Base-by-base conservation (phyloP, 345 rosid species). In the Geranium brycei region DNA sequence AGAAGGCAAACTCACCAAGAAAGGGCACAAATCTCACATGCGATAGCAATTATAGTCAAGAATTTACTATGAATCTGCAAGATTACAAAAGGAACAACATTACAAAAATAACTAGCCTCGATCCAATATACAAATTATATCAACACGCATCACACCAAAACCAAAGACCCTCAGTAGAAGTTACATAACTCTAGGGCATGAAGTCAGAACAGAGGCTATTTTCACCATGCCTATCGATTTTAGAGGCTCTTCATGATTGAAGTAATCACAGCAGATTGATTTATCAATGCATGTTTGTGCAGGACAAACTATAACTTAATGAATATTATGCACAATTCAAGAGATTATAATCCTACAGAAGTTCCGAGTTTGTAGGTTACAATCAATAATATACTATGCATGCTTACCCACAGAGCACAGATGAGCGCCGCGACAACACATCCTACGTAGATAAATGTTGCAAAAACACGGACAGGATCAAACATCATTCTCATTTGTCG, bases 401-500 rank as follows among this genome's bases (percentile, higher is more conserved):
- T 75, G 72, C 82, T 65, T 80, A 93, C 99, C 95, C 62, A 79
- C 59, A 93, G 90, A 70, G 96, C 99, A 31, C 82, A 93, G 57
- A 93, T 72, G 74, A 93, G 95, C 57, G 97, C 79, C 28, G 88
- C 18, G 61, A 83, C 71, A 4, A 90, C 95, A 64, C 76, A 86
- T 69, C 96, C 97, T 32, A 78, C 62, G 76, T 87, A 93, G 62
- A 86, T 75, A 31, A 86, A 77, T 17, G 96, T 87, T 62, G 97
- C 99, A 77, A 77, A 79, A 62, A 85, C 2, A 31, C 96, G 91
- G 57, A 68, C 78, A 60, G 90, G 72, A 71, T 88, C 96, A 66
- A 93, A 82, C 99, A 90, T 93, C 99, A 90, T 90, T 28, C 77
- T 79, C 53, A 90, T 55, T 70, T 93, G 99, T 67, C 73, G 86